A percentile compares a stretch with the other conserved stretches of the same genome.
phyloP scores from a whole-genome alignment of 306 rosid genomes.

The Trifolium pratense region DNA sequence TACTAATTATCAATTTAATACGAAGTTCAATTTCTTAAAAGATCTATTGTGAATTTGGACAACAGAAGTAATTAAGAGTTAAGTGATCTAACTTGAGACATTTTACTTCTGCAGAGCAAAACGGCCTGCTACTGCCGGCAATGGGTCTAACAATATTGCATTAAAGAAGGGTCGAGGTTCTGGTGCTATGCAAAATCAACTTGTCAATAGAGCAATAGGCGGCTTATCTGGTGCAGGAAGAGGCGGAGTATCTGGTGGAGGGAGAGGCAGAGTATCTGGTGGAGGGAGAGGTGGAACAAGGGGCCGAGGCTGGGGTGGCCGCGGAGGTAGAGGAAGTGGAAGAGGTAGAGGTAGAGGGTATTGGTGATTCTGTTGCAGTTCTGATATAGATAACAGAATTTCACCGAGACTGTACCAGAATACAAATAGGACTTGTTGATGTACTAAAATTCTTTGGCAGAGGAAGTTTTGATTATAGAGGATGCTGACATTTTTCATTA shows the following conservation, averaged over 20 bases:
- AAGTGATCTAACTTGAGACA: background rate
- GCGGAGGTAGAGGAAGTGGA: constrained; percentile 65
- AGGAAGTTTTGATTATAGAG: constrained; percentile 54
- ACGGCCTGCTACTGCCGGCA: constrained; percentile 65
- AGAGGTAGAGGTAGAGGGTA: constrained; percentile 69
- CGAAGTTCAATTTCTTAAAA: background rate
- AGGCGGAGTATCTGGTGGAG: constrained; percentile 63
- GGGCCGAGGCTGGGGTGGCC: constrained; percentile 79
- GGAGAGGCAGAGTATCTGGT: constrained; percentile 74
- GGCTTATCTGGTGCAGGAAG: constrained; percentile 81
- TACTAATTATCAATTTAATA: constrained; percentile 28
- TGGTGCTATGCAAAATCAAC: constrained; percentile 78
- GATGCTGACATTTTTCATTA: constrained; percentile 40
- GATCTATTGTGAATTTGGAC: constrained; percentile 8
- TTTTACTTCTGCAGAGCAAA: constrained; percentile 62
- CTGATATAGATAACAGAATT: constrained; percentile 32
- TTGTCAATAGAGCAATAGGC: constrained; percentile 83
- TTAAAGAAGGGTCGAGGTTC: constrained; percentile 80
- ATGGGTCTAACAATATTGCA: constrained; percentile 61
- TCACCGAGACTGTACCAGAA: constrained; percentile 39
- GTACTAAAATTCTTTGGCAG: constrained; percentile 54
- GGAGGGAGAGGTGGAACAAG: constrained; percentile 68
- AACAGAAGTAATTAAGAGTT: constrained; percentile 23
- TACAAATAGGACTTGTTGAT: constrained; percentile 46
- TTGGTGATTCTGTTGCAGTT: constrained; percentile 45